These are phyloP conservation scores for Cladosporium sp. DNA, from an alignment of 2,329 filamentous ascomycete genomes.

Conservation along the genomic window DNA sequence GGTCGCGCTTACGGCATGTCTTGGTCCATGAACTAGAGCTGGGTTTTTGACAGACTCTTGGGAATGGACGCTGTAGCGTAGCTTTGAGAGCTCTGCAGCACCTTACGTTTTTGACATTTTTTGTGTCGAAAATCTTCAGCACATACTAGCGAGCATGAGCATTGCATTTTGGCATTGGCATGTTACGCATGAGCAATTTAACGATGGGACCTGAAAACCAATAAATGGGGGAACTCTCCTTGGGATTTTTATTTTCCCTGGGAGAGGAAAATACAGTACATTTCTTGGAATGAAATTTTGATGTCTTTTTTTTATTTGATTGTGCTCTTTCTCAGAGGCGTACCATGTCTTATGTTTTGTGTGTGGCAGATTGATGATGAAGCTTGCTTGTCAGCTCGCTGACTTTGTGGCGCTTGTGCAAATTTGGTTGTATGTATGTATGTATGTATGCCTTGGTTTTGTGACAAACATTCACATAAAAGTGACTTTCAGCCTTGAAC, in stretches of 20 bases:
- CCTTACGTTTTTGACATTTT: background rate
- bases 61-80: background rate
- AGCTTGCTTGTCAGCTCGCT: too few species aligned
- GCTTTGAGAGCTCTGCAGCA: background rate
- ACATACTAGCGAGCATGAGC: background rate
- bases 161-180: background rate
- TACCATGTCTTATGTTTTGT: background rate
- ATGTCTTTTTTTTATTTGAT: background rate
- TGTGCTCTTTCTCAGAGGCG: background rate
- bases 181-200: background rate
- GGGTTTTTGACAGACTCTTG: background rate
- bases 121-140: background rate
- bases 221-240: background rate
- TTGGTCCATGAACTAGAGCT: slow-evolving; percentile 42
- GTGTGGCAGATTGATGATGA: background rate
- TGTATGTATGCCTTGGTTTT: too few species aligned
- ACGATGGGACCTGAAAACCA: background rate
- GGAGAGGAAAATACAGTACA: background rate
- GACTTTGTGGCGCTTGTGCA: too few species aligned
- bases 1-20: slow-evolving; percentile 46
- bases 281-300: background rate
- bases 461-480: too few species aligned
- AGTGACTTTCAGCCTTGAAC: too few species aligned
- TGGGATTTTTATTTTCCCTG: too few species aligned
- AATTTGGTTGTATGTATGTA: too few species aligned